Evolutionary conservation across 2,329 filamentous ascomycete genomes (phyloP).

Genomic region (Rutstroemia sp.): DNA sequence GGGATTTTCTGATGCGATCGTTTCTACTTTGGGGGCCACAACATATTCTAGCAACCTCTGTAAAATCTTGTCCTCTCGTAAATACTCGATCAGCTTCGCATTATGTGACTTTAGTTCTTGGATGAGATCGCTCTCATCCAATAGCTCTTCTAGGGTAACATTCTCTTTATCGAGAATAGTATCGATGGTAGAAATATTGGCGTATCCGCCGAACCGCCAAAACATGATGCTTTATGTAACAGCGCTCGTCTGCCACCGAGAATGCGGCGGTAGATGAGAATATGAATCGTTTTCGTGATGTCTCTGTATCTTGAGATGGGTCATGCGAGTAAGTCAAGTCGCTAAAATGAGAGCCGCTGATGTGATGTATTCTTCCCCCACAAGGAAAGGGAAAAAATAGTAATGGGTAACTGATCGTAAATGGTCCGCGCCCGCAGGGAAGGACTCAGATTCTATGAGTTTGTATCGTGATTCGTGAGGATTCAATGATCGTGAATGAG

Average conservation of each 20-base stretch:
- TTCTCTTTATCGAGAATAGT: slow-evolving; percentile 92
- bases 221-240: slow-evolving; percentile 68
- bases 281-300: slow-evolving; percentile 16
- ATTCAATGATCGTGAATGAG: slow-evolving; percentile 10
- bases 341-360: slow-evolving; percentile 16
- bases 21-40: slow-evolving; percentile 65
- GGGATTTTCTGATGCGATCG: slow-evolving; percentile 45
- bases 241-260: slow-evolving; percentile 25
- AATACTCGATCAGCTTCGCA: slow-evolving; percentile 91
- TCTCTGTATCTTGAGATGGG: slow-evolving; percentile 19
- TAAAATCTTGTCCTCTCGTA: slow-evolving; percentile 80
- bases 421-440: slow-evolving; percentile 3
- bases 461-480: slow-evolving; percentile 20
- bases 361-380: slow-evolving; percentile 13
- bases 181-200: slow-evolving; percentile 94
- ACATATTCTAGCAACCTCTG: slow-evolving; percentile 87
- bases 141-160: slow-evolving; percentile 88
- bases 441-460: slow-evolving; percentile 12
- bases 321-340: slow-evolving; percentile 26
- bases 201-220: slow-evolving; percentile 98
- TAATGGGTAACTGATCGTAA: neutral
- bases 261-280: slow-evolving; percentile 19
- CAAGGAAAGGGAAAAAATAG: slow-evolving; percentile 10
- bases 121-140: slow-evolving; percentile 93
- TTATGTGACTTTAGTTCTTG: slow-evolving; percentile 98